Evolutionary conservation across 495 filamentous ascomycete species (phyloP).

Genomic region (Margaritispora aquatica): DNA sequence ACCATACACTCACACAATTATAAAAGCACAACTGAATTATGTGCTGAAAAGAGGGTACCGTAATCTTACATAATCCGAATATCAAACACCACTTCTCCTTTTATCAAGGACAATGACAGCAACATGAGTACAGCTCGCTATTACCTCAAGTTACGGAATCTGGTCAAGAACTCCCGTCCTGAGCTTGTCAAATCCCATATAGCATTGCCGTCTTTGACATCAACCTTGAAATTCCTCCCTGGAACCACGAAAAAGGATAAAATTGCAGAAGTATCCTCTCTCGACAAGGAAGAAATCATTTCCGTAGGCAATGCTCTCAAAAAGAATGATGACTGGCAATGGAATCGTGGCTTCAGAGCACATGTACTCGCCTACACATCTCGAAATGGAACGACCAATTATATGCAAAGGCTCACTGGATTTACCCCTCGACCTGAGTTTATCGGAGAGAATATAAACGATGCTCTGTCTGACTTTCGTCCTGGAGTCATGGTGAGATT

Average conservation of each 20-base stretch:
- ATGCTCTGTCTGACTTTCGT: background rate
- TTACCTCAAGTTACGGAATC: background rate
- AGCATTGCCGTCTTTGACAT: too few species aligned
- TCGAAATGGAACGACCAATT: too few species aligned
- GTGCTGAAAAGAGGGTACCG: too few species aligned
- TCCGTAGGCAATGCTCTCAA: background rate
- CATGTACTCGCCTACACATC: background rate
- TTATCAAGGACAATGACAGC: background rate
- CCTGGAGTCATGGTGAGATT: background rate
- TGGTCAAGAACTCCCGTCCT: background rate
- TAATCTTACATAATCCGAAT: too few species aligned
- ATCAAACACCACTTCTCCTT: too few species aligned
- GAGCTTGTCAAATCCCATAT: too few species aligned
- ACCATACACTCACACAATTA: too few species aligned
- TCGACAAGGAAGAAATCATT: background rate
- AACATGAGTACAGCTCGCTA: background rate
- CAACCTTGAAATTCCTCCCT: background rate
- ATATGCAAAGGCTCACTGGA: too few species aligned
- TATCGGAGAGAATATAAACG: background rate
- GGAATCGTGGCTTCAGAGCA: background rate
- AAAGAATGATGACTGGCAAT: background rate
- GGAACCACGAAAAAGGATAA: background rate
- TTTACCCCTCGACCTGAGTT: background rate
- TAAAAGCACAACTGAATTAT: too few species aligned
- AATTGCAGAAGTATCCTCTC: background rate